phyloP scores from a whole-genome alignment of 139 green algal species.

The Eudorina sp. region DNA sequence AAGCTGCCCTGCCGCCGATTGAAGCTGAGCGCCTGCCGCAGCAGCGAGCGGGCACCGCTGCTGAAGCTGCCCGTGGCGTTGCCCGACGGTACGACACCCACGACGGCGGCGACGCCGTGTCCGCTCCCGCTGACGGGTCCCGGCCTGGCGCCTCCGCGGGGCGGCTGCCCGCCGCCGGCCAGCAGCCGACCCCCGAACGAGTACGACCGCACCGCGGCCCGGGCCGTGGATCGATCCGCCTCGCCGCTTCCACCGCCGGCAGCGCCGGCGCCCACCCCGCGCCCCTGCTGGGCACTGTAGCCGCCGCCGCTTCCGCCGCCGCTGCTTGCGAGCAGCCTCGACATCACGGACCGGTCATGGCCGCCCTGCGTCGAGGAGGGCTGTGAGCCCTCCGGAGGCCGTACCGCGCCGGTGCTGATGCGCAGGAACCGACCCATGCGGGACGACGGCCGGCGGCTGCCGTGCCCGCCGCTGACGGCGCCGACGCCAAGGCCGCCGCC shows the following conservation, averaged over 20 bases:
- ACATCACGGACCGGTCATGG: neutral
- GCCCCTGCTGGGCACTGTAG: neutral
- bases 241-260: too few species aligned
- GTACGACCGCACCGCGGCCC: neutral
- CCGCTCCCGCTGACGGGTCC: neutral
- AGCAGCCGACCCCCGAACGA: conserved; percentile 3
- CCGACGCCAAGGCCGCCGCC: neutral
- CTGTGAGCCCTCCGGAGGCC: neutral
- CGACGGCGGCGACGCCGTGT: neutral
- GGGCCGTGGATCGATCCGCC: neutral
- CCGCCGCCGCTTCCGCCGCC: neutral
- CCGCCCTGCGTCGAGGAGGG: neutral
- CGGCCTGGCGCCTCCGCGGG: neutral
- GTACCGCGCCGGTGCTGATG: neutral
- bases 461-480: neutral
- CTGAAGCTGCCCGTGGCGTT: conserved; percentile 3
- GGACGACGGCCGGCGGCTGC: neutral
- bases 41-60: conserved; percentile 15
- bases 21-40: conserved; percentile 37
- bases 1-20: neutral
- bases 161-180: neutral
- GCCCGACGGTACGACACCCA: too few species aligned
- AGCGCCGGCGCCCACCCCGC: neutral
- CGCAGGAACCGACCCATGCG: neutral
- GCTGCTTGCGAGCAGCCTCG: neutral